Evolutionary conservation across 176 grass and related monocot species (phyloP).

Genomic region (Pontederia paniculata): DNA sequence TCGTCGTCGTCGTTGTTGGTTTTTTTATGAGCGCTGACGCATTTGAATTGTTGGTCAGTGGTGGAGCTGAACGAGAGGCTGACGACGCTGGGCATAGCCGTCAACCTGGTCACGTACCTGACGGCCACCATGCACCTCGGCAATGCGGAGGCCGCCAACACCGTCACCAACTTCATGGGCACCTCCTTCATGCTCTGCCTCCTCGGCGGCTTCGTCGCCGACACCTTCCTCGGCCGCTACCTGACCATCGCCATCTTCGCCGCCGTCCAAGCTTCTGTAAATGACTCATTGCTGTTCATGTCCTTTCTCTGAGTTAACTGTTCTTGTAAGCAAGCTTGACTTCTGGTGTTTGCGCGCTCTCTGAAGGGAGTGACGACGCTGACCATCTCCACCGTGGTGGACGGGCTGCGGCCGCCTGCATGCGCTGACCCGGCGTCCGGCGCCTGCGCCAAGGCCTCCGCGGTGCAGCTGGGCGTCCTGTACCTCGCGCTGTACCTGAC

Average conservation of each 20-base stretch:
- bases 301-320: neutral
- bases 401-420: conserved; percentile 32
- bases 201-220: conserved; percentile 84
- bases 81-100: conserved; percentile 86
- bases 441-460: conserved; percentile 38
- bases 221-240: conserved; percentile 93
- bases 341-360: neutral
- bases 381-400: conserved; percentile 61
- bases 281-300: neutral
- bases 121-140: conserved; percentile 88
- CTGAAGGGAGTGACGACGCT: conserved; percentile 64
- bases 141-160: conserved; percentile 70
- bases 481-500: conserved; percentile 85
- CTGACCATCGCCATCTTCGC: conserved; percentile 83
- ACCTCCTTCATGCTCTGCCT: conserved; percentile 96
- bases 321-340: conserved; percentile 4
- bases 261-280: conserved; percentile 65
- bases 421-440: conserved; percentile 15
- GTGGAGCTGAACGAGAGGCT: conserved; percentile 87
- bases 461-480: conserved; percentile 58
- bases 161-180: conserved; percentile 93
- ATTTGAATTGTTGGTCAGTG: conserved; percentile 6
- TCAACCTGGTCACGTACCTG: conserved; percentile 94
- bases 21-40: neutral
- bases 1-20: neutral